A percentile compares a stretch with the other conserved stretches of the same genome.
These are phyloP conservation scores for Termitomyces sp. DNA, from an alignment of 768 basidiomycete genomes.

Conservation along the genomic window DNA sequence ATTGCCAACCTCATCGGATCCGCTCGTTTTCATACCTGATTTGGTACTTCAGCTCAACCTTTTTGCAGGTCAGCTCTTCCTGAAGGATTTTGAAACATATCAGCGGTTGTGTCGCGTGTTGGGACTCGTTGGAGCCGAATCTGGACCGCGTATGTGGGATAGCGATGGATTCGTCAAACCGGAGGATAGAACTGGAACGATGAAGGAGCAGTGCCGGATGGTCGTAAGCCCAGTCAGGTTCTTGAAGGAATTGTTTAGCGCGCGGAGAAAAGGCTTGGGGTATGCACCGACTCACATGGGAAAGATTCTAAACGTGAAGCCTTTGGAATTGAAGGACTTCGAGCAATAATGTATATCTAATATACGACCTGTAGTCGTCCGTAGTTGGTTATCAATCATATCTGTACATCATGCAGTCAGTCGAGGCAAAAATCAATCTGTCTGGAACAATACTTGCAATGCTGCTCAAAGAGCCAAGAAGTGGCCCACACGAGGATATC, in stretches of 20 bases:
- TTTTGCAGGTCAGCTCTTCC: slow-evolving; percentile 41
- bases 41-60: slow-evolving; percentile 29
- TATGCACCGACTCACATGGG: slow-evolving; percentile 35
- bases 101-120: slow-evolving; percentile 28
- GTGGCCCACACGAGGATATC: not conserved
- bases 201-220: slow-evolving; percentile 20
- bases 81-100: slow-evolving; percentile 27
- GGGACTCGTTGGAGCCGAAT: slow-evolving; percentile 21
- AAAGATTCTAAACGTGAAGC: slow-evolving; percentile 25
- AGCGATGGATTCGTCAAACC: slow-evolving; percentile 27
- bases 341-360: not conserved
- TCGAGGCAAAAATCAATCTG: not conserved
- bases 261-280: slow-evolving; percentile 32
- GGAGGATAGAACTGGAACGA: slow-evolving; percentile 12
- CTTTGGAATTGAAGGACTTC: slow-evolving; percentile 23
- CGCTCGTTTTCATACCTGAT: slow-evolving; percentile 11
- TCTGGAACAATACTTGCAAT: not conserved
- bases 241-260: slow-evolving; percentile 26
- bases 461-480: not conserved
- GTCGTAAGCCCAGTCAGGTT: slow-evolving; percentile 27
- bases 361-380: not conserved
- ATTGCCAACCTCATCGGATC: slow-evolving; percentile 13
- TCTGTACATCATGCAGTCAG: no score
- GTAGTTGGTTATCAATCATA: not conserved
- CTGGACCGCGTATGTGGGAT: slow-evolving; percentile 10